A percentile compares a stretch with the other conserved stretches of the same genome.
phyloP scores from a whole-genome alignment of 2,329 filamentous ascomycete species.

The Penicillium sp. region DNA sequence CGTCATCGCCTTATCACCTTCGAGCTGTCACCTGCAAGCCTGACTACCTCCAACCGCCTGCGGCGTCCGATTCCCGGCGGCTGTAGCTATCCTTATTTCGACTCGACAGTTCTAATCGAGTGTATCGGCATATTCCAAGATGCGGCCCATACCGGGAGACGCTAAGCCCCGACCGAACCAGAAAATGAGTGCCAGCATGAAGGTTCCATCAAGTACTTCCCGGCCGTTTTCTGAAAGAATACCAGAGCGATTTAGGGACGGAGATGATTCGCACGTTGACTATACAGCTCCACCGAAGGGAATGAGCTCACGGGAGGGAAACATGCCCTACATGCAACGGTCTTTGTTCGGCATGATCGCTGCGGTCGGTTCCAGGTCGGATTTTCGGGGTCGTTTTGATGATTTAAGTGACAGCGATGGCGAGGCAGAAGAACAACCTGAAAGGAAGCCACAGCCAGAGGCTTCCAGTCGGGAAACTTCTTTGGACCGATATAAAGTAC shows the following conservation, averaged over 20 bases:
- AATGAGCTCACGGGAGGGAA: slow-evolving; percentile 35
- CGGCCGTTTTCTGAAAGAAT: slow-evolving; percentile 48
- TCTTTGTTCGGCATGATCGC: slow-evolving; percentile 91
- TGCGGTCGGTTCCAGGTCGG: slow-evolving; percentile 72
- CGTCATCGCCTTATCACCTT: slow-evolving; percentile 15
- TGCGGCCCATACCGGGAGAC: slow-evolving; percentile 38
- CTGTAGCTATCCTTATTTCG: neutral
- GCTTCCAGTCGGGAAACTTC: slow-evolving; percentile 5
- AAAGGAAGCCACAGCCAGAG: slow-evolving; percentile 11
- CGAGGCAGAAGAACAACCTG: slow-evolving; percentile 36
- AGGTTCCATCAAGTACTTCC: slow-evolving; percentile 37
- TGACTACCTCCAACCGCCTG: slow-evolving; percentile 9
- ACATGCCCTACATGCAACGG: slow-evolving; percentile 73
- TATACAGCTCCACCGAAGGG: slow-evolving; percentile 50
- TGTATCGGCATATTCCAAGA: slow-evolving; percentile 15
- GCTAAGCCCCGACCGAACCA: slow-evolving; percentile 40
- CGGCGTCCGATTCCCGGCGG: slow-evolving; percentile 5
- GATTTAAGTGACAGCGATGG: slow-evolving; percentile 75
- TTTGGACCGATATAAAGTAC: slow-evolving; percentile 4
- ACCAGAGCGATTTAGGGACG: slow-evolving; percentile 54
- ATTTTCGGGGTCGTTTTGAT: slow-evolving; percentile 77
- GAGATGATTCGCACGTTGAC: slow-evolving; percentile 56
- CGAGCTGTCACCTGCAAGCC: slow-evolving; percentile 20
- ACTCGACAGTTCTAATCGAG: slow-evolving; percentile 2
- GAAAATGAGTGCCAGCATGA: slow-evolving; percentile 41